Percentiles rank a stretch among this genome's conserved stretches.
These are phyloP conservation scores for Trametopsis cervina DNA, from an alignment of 768 basidiomycete species.

Conservation along the genomic window DNA sequence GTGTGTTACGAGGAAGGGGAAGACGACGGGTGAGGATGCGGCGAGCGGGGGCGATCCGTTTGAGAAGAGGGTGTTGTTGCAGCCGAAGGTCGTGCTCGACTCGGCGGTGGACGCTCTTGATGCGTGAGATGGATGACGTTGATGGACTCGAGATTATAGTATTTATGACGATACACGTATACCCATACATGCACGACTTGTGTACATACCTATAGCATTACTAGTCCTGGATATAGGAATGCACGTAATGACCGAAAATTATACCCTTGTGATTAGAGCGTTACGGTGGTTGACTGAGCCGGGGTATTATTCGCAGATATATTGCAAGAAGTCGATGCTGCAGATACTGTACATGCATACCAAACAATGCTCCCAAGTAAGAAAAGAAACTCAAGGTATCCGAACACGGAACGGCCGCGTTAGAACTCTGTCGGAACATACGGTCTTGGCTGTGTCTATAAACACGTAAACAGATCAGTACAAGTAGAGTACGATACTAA, in stretches of 20 bases:
- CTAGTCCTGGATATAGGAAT: no score
- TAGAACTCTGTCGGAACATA: neutral
- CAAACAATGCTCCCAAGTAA: no score
- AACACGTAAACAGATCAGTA: no score
- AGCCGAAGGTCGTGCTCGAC: constrained; percentile 73
- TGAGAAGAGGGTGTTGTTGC: constrained; percentile 54
- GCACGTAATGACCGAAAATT: no score
- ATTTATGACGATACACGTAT: neutral
- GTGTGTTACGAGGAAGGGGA: constrained; percentile 44
- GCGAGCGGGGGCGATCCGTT: constrained; percentile 33
- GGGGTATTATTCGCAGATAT: no score
- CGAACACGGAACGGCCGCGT: neutral
- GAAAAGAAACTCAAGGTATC: no score
- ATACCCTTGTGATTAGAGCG: neutral
- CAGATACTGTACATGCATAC: neutral
- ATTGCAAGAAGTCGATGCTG: neutral
- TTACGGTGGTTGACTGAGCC: neutral
- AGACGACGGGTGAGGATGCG: constrained; percentile 1
- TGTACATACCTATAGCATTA: neutral
- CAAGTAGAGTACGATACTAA: no score
- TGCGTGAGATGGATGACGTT: neutral
- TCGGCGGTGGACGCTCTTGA: constrained; percentile 51
- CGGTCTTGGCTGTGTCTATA: no score
- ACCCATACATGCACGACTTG: neutral
- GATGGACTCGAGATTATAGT: neutral